Evolutionary conservation across 306 rosid genomes (phyloP).

Genomic region (Quercus berberidifolia): DNA sequence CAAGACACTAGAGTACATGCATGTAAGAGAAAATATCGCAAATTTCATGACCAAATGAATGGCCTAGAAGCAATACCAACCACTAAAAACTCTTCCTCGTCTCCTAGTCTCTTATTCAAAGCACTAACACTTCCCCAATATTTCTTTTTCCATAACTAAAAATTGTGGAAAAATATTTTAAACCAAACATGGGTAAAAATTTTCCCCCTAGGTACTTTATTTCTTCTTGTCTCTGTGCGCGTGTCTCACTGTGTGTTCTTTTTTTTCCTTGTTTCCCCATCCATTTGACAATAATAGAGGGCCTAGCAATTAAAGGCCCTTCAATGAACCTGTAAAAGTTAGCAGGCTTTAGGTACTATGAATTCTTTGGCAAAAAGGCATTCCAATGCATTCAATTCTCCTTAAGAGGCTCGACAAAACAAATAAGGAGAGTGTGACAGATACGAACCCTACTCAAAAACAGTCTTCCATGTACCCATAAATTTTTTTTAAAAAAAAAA

Average conservation of each 20-base stretch:
- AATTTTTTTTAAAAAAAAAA: neutral
- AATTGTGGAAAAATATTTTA: neutral
- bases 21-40: constrained; percentile 9
- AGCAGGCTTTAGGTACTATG: constrained; percentile 53
- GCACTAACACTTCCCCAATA: neutral
- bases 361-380: constrained; percentile 49
- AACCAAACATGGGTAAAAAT: neutral
- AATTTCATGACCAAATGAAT: constrained; percentile 36
- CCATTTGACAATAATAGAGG: constrained; percentile 43
- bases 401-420: constrained; percentile 35
- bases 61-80: constrained; percentile 44
- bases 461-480: neutral
- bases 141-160: neutral
- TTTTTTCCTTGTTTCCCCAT: constrained; percentile 2
- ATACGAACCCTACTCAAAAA: constrained; percentile 24
- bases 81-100: constrained; percentile 16
- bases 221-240: neutral
- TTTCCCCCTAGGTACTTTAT: neutral
- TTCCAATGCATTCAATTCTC: constrained; percentile 55
- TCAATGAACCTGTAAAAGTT: constrained; percentile 77
- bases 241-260: neutral
- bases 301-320: constrained; percentile 53
- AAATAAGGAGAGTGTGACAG: constrained; percentile 4
- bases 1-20: constrained; percentile 32
- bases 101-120: neutral